Percentiles rank a stretch among this genome's conserved stretches.
phyloP scores from a whole-genome alignment of 805 yeast species.

The Saturnispora ahearnii region DNA sequence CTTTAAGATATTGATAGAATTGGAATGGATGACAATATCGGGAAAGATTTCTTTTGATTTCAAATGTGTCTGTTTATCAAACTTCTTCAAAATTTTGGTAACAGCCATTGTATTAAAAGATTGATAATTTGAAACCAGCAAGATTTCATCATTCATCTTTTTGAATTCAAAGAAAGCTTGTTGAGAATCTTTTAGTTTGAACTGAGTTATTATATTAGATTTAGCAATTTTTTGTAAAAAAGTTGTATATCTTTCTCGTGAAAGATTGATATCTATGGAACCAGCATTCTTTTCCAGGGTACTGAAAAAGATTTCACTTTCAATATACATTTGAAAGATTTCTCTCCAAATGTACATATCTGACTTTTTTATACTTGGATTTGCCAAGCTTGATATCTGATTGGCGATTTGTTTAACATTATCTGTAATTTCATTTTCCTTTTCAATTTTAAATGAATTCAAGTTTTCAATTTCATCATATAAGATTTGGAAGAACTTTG shows the following conservation, averaged over 20 bases:
- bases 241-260: slow-evolving; percentile 34
- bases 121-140: slow-evolving; percentile 53
- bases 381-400: slow-evolving; percentile 30
- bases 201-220: slow-evolving; percentile 30
- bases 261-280: slow-evolving; percentile 35
- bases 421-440: slow-evolving; percentile 34
- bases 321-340: slow-evolving; percentile 55
- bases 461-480: slow-evolving; percentile 44
- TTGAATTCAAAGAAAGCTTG: slow-evolving; percentile 42
- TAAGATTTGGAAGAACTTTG: slow-evolving; percentile 50
- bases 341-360: slow-evolving; percentile 68
- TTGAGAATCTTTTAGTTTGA: slow-evolving; percentile 38
- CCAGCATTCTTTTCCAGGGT: slow-evolving; percentile 35
- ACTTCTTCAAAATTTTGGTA: slow-evolving; percentile 61
- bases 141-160: slow-evolving; percentile 42
- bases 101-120: slow-evolving; percentile 55
- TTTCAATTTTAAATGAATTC: slow-evolving; percentile 34
- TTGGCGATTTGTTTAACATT: slow-evolving; percentile 37
- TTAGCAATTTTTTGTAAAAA: slow-evolving; percentile 34
- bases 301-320: slow-evolving; percentile 52
- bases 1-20: slow-evolving; percentile 17
- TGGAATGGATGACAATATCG: slow-evolving; percentile 15
- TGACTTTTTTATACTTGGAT: slow-evolving; percentile 34
- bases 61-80: slow-evolving; percentile 62
- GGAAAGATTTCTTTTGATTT: slow-evolving; percentile 41